Conservation (phyloP, 805 yeast genomes). For the Kregervanrija fluxuum region DNA sequence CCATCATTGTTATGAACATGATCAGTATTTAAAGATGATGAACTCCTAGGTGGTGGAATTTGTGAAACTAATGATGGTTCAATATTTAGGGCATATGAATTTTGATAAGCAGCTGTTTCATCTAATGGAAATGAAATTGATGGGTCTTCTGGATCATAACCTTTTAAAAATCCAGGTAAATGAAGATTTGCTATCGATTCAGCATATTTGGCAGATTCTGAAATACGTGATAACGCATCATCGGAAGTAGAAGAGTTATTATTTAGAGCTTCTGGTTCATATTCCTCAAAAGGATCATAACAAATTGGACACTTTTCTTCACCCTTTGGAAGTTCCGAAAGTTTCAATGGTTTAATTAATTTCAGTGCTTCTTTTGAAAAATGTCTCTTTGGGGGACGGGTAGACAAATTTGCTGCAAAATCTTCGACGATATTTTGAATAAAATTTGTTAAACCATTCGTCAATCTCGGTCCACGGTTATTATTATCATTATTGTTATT, state of each 20-base stretch:
- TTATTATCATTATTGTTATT: background rate
- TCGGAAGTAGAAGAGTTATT: background rate
- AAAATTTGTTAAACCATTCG: background rate
- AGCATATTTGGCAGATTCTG: background rate
- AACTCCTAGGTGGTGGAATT: background rate
- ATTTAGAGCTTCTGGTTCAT: constrained; percentile 1
- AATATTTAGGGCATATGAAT: background rate
- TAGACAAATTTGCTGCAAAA: background rate
- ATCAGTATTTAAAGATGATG: background rate
- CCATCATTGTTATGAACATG: too few relatives aligned
- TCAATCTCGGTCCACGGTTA: background rate
- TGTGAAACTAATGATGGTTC: background rate
- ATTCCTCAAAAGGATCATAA: constrained; percentile 28
- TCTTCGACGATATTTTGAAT: background rate
- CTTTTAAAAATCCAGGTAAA: constrained; percentile 14
- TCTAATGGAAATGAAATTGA: constrained; percentile 22
- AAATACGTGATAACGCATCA: background rate
- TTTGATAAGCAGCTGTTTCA: constrained; percentile 16
- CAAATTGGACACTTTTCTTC: constrained; percentile 36
- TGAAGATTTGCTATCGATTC: background rate
- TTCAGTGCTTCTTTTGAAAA: constrained; percentile 28
- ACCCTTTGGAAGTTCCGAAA: constrained; percentile 19
- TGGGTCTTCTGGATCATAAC: constrained; percentile 20
- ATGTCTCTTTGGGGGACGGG: constrained; percentile 11
- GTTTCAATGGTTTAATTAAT: constrained; percentile 22